phyloP scores from a whole-genome alignment of 2,329 filamentous ascomycete genomes.

The Fusarium sp. region DNA sequence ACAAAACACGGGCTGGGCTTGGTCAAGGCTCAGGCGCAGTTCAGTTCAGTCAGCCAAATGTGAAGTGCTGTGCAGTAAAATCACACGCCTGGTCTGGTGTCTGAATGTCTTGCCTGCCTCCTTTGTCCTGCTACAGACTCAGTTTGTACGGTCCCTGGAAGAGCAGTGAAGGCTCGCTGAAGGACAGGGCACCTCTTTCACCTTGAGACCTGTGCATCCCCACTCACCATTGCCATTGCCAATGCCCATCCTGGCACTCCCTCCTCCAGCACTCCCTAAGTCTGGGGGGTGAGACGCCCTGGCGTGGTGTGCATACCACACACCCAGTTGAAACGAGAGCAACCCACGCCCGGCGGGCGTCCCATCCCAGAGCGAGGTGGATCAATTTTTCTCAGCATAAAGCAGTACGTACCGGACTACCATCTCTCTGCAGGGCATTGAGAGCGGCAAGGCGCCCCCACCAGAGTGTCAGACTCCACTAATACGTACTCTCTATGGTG shows the following conservation, averaged over 20 bases:
- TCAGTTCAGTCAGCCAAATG: slow-evolving; percentile 23
- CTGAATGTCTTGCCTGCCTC: slow-evolving; percentile 39
- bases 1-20: slow-evolving; percentile 7
- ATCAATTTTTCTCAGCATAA: slow-evolving; percentile 17
- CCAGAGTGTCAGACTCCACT: slow-evolving; percentile 37
- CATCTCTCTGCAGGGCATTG: slow-evolving; percentile 48
- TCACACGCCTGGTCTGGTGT: slow-evolving; percentile 45
- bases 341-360: slow-evolving; percentile 34
- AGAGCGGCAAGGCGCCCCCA: slow-evolving; percentile 35
- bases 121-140: slow-evolving; percentile 16
- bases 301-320: slow-evolving; percentile 11
- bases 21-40: slow-evolving; percentile 18
- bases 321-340: slow-evolving; percentile 34
- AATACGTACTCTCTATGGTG: slow-evolving; percentile 32
- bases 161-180: slow-evolving; percentile 16
- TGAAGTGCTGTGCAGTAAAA: slow-evolving; percentile 18
- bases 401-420: slow-evolving; percentile 40
- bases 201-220: slow-evolving; percentile 13
- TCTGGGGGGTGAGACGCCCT: slow-evolving; percentile 36
- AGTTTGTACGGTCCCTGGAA: slow-evolving; percentile 2
- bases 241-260: slow-evolving; percentile 25
- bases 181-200: slow-evolving; percentile 23
- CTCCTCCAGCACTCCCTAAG: slow-evolving; percentile 18
- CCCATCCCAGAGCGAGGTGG: slow-evolving; percentile 30
- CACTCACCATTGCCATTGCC: slow-evolving; percentile 11